Evolutionary conservation across 805 yeast species (phyloP), one percentile per base, ranked within the genome.

Genomic region (Lipomyces chichibuensis): DNA sequence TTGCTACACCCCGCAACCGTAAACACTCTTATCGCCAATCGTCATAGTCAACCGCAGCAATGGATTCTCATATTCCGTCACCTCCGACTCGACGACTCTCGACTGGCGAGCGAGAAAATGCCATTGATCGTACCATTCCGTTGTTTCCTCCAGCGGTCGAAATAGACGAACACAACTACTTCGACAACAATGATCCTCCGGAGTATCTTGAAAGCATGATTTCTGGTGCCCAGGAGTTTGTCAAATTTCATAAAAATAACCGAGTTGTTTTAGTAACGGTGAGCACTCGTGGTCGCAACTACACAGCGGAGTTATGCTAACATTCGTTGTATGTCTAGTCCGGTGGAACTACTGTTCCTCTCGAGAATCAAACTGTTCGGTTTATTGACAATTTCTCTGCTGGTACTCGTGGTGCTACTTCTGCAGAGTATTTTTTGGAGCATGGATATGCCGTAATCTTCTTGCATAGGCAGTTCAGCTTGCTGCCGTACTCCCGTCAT

Each of bases 341-440:
- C 8, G 99, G 99, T 29, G 99, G 99, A 27, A 95, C 99, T 0
- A 94, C 98, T 0, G 99, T 95, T 0, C 99, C 99, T 0, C 81
- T 95, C 71, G 99, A 95, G 75, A 93, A 92, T 78, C 95, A 95
- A 75, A 95, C 99, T 0, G 99, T 95, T 6, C 80, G 99, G 62
- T 95, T 95, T 78, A 92, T 95, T 74, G 99, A 95, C 78, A 95
- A 95, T 75, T 95, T 95, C 77, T 88, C 95, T 71, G 98, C 98
- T 29, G 99, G 99, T 29, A 95, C 98, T 0, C 85, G 99, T 78
- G 99, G 99, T 64, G 96, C 99, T 3, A 87, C 97, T 0, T 88
- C 96, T 52, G 97, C 98, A 3, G 99, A 95, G 77, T 89, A 91
- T 75, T 91, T 94, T 72, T 80, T 95, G 63, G 91, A 89, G 64